Evolutionary conservation across 2,329 filamentous ascomycete genomes (phyloP).

Genomic region (Colletotrichum paranaense): DNA sequence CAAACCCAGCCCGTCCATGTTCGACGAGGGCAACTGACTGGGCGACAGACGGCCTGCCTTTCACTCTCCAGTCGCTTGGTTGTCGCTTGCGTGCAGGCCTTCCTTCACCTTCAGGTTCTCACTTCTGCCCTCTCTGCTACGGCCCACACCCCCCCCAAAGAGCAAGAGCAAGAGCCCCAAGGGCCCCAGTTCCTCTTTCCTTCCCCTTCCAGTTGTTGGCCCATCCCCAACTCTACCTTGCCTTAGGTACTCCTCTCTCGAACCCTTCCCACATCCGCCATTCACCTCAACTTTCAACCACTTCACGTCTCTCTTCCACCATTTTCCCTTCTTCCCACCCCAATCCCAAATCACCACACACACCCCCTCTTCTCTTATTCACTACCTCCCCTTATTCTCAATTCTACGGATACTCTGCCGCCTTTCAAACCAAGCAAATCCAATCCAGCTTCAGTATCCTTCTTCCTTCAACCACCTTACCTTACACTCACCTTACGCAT

Average conservation of each 20-base stretch:
- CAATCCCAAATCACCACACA: constrained; percentile 1
- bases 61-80: constrained; percentile 12
- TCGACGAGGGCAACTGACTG: constrained; percentile 20
- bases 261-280: constrained; percentile 24
- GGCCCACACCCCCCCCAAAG: background rate
- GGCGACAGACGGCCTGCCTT: background rate
- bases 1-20: constrained; percentile 26
- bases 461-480: constrained; percentile 1
- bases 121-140: no score
- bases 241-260: constrained; percentile 6
- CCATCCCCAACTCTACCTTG: background rate
- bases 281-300: constrained; percentile 20
- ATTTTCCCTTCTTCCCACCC: constrained; percentile 5
- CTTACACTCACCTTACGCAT: background rate
- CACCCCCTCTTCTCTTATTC: constrained; percentile 18
- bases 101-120: background rate
- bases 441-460: constrained; percentile 14
- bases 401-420: constrained; percentile 4
- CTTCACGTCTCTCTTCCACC: constrained; percentile 4
- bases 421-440: background rate
- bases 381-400: constrained; percentile 21
- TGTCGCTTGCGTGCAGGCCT: constrained; percentile 16
- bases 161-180: background rate
- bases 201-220: background rate
- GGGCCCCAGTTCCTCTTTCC: background rate